Evolutionary conservation across 1,139 yeast genomes (phyloP).

Genomic region (Kodamaea alishanica): DNA sequence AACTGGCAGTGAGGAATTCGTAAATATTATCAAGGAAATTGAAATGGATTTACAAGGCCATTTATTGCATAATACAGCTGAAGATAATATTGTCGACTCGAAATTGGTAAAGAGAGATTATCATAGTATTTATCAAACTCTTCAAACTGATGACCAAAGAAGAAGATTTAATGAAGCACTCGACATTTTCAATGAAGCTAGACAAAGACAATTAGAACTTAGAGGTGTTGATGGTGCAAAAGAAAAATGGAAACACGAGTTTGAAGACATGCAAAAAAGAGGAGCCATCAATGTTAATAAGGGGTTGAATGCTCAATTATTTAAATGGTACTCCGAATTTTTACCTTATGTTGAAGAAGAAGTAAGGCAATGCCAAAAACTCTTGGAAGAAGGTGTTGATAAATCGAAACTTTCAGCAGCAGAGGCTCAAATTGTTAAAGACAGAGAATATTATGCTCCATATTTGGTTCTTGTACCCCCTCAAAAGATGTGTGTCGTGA

Average conservation of each 20-base stretch:
- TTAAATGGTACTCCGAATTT: conserved; percentile 74
- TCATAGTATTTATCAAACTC: conserved; percentile 55
- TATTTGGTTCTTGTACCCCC: conserved; percentile 68
- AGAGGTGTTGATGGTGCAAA: conserved; percentile 82
- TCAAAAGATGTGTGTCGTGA: conserved; percentile 77
- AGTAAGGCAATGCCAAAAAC: conserved; percentile 45
- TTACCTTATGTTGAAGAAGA: conserved; percentile 68
- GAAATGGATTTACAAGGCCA: conserved; percentile 20
- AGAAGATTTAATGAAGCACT: conserved; percentile 58
- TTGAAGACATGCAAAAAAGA: conserved; percentile 62
- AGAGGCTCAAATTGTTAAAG: conserved; percentile 39
- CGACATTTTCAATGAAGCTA: conserved; percentile 63
- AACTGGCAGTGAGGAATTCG: conserved; percentile 22
- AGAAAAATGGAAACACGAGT: conserved; percentile 84
- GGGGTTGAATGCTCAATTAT: conserved; percentile 67
- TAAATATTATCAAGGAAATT: conserved; percentile 34
- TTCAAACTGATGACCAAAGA: conserved; percentile 51
- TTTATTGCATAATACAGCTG: conserved; percentile 15
- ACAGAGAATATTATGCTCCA: conserved; percentile 72
- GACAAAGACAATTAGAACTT: conserved; percentile 75
- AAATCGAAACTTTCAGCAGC: conserved; percentile 19
- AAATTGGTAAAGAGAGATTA: conserved; percentile 51
- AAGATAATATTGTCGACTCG: conserved; percentile 19
- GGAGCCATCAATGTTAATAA: conserved; percentile 58
- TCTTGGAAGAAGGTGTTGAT: conserved; percentile 19